Conservation (phyloP, 2,329 filamentous ascomycete species). For the Stenocarpella maydis region DNA sequence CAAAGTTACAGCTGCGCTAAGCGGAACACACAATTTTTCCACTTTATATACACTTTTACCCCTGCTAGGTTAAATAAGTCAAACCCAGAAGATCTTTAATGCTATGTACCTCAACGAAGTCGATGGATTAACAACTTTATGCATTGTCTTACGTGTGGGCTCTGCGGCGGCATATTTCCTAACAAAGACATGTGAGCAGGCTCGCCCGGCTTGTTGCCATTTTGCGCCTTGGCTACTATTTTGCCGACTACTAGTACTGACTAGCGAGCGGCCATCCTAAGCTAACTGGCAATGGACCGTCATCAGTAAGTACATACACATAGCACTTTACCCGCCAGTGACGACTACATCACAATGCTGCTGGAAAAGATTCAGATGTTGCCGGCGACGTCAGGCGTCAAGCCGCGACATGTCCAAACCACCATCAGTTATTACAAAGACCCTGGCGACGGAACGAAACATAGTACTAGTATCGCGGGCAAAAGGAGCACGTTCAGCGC, state of each 20-base stretch:
- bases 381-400: neutral
- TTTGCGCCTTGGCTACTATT: neutral
- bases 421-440: constrained; percentile 43
- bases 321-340: neutral
- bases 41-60: too few species aligned
- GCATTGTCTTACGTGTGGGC: neutral
- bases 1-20: neutral
- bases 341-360: neutral
- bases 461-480: constrained; percentile 36
- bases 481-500: constrained; percentile 13
- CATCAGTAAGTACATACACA: too few species aligned
- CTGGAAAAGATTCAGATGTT: neutral
- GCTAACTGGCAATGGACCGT: neutral
- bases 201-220: neutral
- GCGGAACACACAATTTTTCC: too few species aligned
- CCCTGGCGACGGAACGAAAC: constrained; percentile 40
- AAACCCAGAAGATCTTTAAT: too few species aligned
- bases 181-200: neutral
- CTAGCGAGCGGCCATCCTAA: neutral
- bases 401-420: constrained; percentile 33
- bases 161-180: neutral
- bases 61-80: too few species aligned
- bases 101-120: too few species aligned
- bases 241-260: too few species aligned
- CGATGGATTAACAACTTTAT: too few species aligned